Percentiles rank a stretch among this genome's conserved stretches.
Conservation (phyloP, 2,329 filamentous ascomycete species). For the Epichloe sp. region DNA sequence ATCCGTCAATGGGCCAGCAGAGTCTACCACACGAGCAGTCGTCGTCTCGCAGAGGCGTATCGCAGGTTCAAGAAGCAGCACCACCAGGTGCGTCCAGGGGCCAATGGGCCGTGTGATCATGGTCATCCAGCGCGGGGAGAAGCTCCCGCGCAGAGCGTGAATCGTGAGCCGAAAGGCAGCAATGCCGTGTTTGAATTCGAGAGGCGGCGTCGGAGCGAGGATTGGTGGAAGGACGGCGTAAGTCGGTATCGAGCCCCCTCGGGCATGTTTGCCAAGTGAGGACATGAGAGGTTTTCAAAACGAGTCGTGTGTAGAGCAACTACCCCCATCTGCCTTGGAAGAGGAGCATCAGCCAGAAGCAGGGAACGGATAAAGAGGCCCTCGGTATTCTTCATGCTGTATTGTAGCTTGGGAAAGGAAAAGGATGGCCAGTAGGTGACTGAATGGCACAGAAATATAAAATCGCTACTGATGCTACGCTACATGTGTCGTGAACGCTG, state of each 20-base stretch:
- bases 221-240: constrained; percentile 25
- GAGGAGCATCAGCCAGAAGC: not conserved
- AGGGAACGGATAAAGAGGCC: not conserved
- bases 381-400: too few species aligned
- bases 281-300: not conserved
- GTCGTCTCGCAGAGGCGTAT: constrained; percentile 14
- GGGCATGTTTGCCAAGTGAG: constrained; percentile 4
- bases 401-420: too few species aligned
- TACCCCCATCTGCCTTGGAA: not conserved
- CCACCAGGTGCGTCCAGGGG: constrained; percentile 5
- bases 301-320: too few species aligned
- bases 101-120: not conserved
- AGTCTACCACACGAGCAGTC: constrained; percentile 14
- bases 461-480: too few species aligned
- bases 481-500: too few species aligned
- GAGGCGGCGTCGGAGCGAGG: constrained; percentile 11
- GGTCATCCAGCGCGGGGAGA: not conserved
- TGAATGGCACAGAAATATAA: too few species aligned
- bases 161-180: constrained; percentile 13
- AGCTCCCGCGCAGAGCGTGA: constrained; percentile 8
- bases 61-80: constrained; percentile 15
- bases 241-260: constrained; percentile 14
- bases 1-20: constrained; percentile 18
- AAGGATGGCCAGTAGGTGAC: too few species aligned
- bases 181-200: constrained; percentile 15